A percentile compares a stretch with the other conserved stretches of the same genome.
phyloP scores from a whole-genome alignment of 352 stramenopile species.

The Phytophthora palmivora region DNA sequence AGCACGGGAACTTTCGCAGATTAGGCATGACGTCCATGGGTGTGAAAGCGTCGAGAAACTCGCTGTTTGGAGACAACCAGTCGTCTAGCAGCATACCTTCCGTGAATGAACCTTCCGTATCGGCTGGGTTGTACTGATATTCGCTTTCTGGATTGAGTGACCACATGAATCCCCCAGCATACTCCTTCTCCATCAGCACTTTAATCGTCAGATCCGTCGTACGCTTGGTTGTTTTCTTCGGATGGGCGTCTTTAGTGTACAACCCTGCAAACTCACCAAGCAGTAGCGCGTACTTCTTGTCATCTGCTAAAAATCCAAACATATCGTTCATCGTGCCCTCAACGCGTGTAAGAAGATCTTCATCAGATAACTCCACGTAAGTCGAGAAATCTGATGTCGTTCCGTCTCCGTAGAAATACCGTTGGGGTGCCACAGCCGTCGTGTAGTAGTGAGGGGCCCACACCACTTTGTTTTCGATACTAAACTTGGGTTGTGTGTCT shows the following conservation, averaged over 20 bases:
- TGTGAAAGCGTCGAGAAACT: slow-evolving; percentile 71
- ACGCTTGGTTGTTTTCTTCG: slow-evolving; percentile 73
- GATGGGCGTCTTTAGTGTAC: slow-evolving; percentile 74
- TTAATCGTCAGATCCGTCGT: slow-evolving; percentile 78
- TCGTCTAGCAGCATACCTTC: slow-evolving; percentile 81
- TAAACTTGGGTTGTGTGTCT: slow-evolving; percentile 53
- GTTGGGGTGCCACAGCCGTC: slow-evolving; percentile 71
- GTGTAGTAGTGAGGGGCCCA: slow-evolving; percentile 88
- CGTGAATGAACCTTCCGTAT: slow-evolving; percentile 60
- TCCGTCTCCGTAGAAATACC: slow-evolving; percentile 77
- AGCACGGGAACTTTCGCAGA: slow-evolving; percentile 72
- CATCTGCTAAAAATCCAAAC: slow-evolving; percentile 75
- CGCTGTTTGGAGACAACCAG: slow-evolving; percentile 76
- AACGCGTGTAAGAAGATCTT: slow-evolving; percentile 49
- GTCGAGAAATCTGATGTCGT: slow-evolving; percentile 55
- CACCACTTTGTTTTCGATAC: slow-evolving; percentile 77
- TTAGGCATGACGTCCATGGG: slow-evolving; percentile 75
- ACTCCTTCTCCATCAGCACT: slow-evolving; percentile 67
- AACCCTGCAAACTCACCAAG: slow-evolving; percentile 79
- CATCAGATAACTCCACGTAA: slow-evolving; percentile 71
- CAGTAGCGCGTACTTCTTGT: slow-evolving; percentile 59
- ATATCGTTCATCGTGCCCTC: slow-evolving; percentile 77
- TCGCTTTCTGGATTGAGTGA: slow-evolving; percentile 81
- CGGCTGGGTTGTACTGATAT: slow-evolving; percentile 81
- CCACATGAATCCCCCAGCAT: slow-evolving; percentile 85